phyloP scores from a whole-genome alignment of 495 filamentous ascomycete species.

The Podospora pseudoanserina region DNA sequence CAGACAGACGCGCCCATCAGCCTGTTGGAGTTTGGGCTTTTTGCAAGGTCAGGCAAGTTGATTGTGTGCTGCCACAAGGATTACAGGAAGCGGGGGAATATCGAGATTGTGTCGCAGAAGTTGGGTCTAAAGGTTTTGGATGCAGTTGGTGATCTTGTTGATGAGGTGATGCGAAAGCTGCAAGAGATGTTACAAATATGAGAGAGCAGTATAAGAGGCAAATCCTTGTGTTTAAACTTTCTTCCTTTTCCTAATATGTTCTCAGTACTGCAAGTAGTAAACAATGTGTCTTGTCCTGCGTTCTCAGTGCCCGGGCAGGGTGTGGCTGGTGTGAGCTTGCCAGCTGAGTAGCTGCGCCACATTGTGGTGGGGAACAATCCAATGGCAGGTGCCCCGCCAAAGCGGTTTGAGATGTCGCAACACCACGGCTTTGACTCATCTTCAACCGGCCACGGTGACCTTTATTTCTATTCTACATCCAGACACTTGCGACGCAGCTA shows the following conservation, averaged over 20 bases:
- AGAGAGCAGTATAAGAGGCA: not conserved
- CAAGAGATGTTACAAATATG: not conserved
- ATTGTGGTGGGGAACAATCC: constrained; percentile 17
- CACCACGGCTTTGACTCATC: constrained; percentile 26
- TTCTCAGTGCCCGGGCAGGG: no score
- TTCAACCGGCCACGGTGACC: constrained; percentile 28
- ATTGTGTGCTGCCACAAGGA: constrained; percentile 51
- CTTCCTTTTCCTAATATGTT: no score
- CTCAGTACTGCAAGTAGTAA: no score
- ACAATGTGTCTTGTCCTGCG: no score
- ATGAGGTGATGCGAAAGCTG: not conserved
- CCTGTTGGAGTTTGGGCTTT: constrained; percentile 40
- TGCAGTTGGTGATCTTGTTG: constrained; percentile 24
- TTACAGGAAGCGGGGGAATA: constrained; percentile 56
- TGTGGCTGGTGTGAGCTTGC: not conserved
- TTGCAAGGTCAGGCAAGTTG: constrained; percentile 41
- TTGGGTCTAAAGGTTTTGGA: constrained; percentile 40
- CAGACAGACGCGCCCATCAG: constrained; percentile 30
- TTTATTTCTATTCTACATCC: constrained; percentile 9
- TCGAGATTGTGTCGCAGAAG: constrained; percentile 50
- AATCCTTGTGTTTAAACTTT: no score
- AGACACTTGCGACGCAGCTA: not conserved
- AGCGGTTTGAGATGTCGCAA: not conserved
- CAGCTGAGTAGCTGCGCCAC: constrained; percentile 7
- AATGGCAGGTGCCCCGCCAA: constrained; percentile 10